Percentiles rank a stretch among this genome's conserved stretches.
These are phyloP conservation scores for Calvatia gigantea DNA, from an alignment of 768 basidiomycete species.

Conservation along the genomic window DNA sequence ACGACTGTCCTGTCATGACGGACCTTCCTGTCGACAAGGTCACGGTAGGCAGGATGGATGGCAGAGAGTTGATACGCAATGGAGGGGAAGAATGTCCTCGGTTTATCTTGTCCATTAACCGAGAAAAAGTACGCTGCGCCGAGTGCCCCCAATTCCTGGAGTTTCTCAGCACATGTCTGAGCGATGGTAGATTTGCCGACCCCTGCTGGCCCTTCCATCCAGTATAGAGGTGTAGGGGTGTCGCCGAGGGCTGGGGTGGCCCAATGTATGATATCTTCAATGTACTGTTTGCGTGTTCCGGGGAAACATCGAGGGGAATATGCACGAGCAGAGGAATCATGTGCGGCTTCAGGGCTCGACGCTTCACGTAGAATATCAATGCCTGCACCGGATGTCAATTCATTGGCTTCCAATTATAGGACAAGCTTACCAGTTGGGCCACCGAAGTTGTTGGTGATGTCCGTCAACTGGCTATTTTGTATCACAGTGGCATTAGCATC, in stretches of 20 bases:
- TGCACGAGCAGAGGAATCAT: background rate
- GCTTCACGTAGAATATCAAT: background rate
- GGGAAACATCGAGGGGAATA: background rate
- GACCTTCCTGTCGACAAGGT: background rate
- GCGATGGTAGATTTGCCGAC: background rate
- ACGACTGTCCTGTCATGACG: background rate
- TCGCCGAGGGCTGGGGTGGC: background rate
- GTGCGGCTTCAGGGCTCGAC: background rate
- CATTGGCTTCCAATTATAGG: no score
- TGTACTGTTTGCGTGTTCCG: conserved; percentile 2
- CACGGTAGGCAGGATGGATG: background rate
- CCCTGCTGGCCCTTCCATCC: conserved; percentile 1
- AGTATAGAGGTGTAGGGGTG: background rate
- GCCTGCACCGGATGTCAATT: no score
- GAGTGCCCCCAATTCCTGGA: background rate
- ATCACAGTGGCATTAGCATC: no score
- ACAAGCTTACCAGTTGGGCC: no score
- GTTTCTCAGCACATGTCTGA: background rate
- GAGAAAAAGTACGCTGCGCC: background rate
- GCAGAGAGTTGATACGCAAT: conserved; percentile 10
- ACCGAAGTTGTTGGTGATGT: no score
- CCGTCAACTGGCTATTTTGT: no score
- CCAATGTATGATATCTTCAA: conserved; percentile 8
- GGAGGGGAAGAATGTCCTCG: background rate
- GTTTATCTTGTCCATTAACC: background rate